A percentile compares a stretch with the other conserved stretches of the same genome.
Conservation (phyloP, 345 rosid species). For the Eucalyptus rudis region DNA sequence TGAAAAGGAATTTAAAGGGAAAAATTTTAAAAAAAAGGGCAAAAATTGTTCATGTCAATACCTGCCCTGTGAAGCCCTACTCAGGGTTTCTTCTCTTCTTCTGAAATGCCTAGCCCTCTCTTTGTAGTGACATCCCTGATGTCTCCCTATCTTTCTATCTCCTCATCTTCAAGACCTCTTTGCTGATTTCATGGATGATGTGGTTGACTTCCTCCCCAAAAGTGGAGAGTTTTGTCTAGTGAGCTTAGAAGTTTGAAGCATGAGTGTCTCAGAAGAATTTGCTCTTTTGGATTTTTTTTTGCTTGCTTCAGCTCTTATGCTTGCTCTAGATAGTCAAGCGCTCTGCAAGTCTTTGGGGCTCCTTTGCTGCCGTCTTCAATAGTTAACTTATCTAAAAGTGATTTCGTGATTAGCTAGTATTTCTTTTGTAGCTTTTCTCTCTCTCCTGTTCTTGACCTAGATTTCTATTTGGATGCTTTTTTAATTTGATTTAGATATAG, state of each 20-base stretch:
- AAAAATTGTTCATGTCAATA: too few relatives aligned
- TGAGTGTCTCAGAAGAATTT: neutral
- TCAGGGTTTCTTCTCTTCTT: neutral
- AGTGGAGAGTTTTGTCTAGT: neutral
- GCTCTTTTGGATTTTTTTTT: neutral
- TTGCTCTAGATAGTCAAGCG: neutral
- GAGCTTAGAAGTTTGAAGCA: neutral
- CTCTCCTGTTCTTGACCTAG: neutral
- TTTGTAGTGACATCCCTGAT: neutral
- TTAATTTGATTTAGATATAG: neutral
- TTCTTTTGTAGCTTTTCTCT: neutral
- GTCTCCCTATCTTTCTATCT: neutral
- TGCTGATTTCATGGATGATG: neutral
- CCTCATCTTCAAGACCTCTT: neutral
- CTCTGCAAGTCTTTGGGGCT: neutral
- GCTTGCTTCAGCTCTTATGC: neutral
- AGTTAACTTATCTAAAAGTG: neutral
- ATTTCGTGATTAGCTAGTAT: neutral
- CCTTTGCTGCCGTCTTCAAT: neutral
- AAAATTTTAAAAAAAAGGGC: rapidly evolving
- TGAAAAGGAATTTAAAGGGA: neutral
- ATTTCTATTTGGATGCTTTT: neutral
- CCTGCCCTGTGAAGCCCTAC: neutral
- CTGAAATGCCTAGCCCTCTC: neutral
- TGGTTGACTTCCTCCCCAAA: neutral